Evolutionary conservation across 2,329 filamentous ascomycete genomes (phyloP), one percentile per base, ranked within the genome.

Genomic region (Hypoxylon sp.): DNA sequence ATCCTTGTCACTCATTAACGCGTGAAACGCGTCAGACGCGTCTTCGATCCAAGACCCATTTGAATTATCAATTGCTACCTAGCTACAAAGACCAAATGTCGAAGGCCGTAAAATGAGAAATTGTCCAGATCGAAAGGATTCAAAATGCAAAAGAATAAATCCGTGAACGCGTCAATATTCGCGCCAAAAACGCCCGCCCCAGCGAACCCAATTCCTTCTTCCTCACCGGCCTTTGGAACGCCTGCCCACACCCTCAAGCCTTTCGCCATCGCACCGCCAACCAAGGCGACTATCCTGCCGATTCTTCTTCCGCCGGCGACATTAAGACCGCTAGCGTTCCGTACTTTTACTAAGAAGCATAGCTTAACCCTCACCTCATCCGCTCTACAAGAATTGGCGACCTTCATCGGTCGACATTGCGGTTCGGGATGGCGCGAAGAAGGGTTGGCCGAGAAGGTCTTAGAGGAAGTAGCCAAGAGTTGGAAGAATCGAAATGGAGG

Each of bases 331-430:
- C 85, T 98, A 19, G 97, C 96, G 7, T 98, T 99, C 77, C 90
- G 96, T 50, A 97, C 93, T 0, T 97, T 99, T 72, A 99, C 96
- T 1, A 98, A 98, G 80, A 99, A 98, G 77, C 93, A 99, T 81
- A 97, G 95, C 74, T 84, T 99, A 61, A 98, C 94, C 0, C 88
- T 99, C 58, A 94, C 93, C 6, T 96, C 95, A 0, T 89, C 94
- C 0, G 93, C 96, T 0, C 83, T 99, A 4, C 90, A 95, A 78
- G 89, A 92, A 50, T 85, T 99, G 32, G 94, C 96, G 19, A 86
- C 88, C 0, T 99, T 99, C 79, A 91, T 99, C 58, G 97, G 96
- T 10, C 91, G 93, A 73, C 92, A 97, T 79, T 99, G 96, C 79
- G 96, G 96, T 34, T 94, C 94, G 63, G 93, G 90, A 90, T 99